Conservation (phyloP, 108 stramenopile genomes). For the Nitzschia inconspicua region DNA sequence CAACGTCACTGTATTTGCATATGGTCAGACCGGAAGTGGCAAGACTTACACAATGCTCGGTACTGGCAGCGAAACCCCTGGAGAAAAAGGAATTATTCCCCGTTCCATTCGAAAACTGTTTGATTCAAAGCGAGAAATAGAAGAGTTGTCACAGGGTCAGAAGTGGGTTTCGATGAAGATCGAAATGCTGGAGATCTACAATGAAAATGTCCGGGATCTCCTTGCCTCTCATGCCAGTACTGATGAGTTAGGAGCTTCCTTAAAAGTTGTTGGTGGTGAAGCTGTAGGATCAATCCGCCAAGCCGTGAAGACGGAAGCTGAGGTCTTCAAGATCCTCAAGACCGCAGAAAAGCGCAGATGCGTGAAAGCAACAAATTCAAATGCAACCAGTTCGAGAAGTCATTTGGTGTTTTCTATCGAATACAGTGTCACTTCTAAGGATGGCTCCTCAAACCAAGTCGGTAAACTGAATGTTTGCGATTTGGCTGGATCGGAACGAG, state of each 20-base stretch:
- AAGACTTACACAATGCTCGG: constrained; percentile 98
- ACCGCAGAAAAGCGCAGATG: constrained; percentile 68
- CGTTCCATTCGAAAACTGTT: constrained; percentile 81
- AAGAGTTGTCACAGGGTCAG: constrained; percentile 35
- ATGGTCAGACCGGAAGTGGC: constrained; percentile 68
- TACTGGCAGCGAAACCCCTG: constrained; percentile 12
- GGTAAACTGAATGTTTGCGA: constrained; percentile 82
- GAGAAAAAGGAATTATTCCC: constrained; percentile 63
- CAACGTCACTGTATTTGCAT: constrained; percentile 92
- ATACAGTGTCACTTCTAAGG: constrained; percentile 52
- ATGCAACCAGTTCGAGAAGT: constrained; percentile 79
- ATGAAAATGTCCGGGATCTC: constrained; percentile 93
- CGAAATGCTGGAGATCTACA: constrained; percentile 97
- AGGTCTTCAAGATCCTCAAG: constrained; percentile 52
- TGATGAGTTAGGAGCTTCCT: constrained; percentile 39
- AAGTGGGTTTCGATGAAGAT: constrained; percentile 64
- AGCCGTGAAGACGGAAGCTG: constrained; percentile 29
- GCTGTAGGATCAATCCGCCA: constrained; percentile 64
- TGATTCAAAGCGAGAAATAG: constrained; percentile 56
- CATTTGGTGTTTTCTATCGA: constrained; percentile 84
- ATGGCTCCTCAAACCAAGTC: constrained; percentile 38
- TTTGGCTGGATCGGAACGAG: constrained; percentile 91
- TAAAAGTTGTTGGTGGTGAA: constrained; percentile 61
- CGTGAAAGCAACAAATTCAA: constrained; percentile 83
- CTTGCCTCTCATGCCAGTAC: constrained; percentile 42